Base-by-base conservation (phyloP, 208 protist genomes). In the Strigomonas culicis region DNA sequence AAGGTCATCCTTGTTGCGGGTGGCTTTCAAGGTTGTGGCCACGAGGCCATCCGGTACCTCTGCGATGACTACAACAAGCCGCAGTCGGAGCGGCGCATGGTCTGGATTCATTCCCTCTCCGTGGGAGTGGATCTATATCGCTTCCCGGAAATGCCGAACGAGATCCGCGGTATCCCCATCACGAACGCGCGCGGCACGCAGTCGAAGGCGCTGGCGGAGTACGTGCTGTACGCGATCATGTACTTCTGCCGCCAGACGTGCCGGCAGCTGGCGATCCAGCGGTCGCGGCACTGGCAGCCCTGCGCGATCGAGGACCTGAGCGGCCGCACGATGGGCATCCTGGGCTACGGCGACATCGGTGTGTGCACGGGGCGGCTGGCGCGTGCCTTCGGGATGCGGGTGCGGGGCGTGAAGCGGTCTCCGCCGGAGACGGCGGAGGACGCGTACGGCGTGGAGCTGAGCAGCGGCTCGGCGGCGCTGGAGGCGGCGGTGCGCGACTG, bases 341-440 rank as follows among this genome's bases (percentile, higher is more conserved):
- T 90, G 28, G 84, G 84, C 53, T 90, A 86, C 69, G 77, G 84
- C 32, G 68, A 86, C 66, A 87, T 90, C 68, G 80, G 77, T 11
- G 31, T 65, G 24, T 51, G 58, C 24, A 69, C 62, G 13, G 78
- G 53, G 10, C 51, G 59, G 27, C 47, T 75, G 19, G 34, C 58
- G 13, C 24, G 27, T 2, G 52, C 60, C n/a, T 52, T 87, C 19
- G 77, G 66, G 17, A 77, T 90, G 69, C 34, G 80, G 4, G 77
- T 76, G 39, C 68, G 66, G 1, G 81, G 74, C 24, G 63, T 79
- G 41, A 67, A 63, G 56, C 75, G 68, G 53, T 74, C 25, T 10
- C 51, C 43, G 4, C 59, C 63, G 0, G 30, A 47, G n/a, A 4
- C 34, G 34, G 4, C 19, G 13, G 59, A 70, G 43, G 80, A 87